A percentile compares a stretch with the other conserved stretches of the same genome.
Conservation (phyloP, 2,329 filamentous ascomycete genomes). For the Ceratocystis alfenasii region DNA sequence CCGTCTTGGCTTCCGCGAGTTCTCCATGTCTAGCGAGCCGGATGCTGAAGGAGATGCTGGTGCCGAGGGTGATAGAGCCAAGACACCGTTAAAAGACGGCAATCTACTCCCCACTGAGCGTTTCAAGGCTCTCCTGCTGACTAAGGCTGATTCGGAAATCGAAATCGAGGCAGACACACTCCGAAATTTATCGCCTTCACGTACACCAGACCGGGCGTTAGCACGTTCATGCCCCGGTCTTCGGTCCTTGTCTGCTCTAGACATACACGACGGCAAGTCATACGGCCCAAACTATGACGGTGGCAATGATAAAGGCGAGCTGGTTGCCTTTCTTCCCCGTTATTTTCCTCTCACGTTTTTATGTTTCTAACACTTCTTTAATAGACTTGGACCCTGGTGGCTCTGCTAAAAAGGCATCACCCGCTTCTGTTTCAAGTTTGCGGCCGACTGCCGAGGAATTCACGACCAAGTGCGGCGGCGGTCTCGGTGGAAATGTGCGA, state of each 20-base stretch:
- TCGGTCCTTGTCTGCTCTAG: not conserved
- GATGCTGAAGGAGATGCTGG: not conserved
- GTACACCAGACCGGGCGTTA: not conserved
- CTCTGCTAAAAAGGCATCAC: not conserved
- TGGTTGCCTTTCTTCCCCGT: not conserved
- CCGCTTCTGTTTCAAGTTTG: constrained; percentile 1
- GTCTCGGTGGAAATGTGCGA: not conserved
- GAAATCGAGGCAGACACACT: not conserved
- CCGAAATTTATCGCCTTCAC: not conserved
- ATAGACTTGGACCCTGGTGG: not conserved
- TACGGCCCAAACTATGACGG: not conserved
- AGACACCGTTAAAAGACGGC: not conserved
- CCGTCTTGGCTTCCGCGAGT: not conserved
- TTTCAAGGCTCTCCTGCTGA: not conserved
- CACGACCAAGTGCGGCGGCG: not conserved
- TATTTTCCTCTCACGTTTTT: not conserved
- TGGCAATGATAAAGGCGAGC: not conserved
- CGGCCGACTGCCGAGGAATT: constrained; percentile 2
- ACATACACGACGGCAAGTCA: not conserved
- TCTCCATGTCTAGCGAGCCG: not conserved
- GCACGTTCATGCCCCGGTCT: not conserved
- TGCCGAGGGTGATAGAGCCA: not conserved
- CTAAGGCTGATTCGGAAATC: not conserved
- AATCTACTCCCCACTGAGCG: not conserved
- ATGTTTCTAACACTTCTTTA: not conserved